Evolutionary conservation across 2,329 filamentous ascomycete genomes (phyloP).

Genomic region (Xylariales sp.): DNA sequence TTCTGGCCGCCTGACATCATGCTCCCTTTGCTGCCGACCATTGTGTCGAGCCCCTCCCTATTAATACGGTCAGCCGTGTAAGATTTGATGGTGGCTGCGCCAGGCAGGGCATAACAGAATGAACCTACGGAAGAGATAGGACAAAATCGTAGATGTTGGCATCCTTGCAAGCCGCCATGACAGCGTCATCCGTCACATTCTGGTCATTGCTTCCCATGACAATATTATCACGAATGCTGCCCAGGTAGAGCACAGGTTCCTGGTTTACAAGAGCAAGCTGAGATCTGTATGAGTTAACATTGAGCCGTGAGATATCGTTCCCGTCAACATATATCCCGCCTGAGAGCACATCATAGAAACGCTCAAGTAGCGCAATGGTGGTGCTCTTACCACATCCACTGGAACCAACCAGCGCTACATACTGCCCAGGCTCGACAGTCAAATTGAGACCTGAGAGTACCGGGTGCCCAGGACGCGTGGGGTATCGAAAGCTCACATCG

Average conservation of each 20-base stretch:
- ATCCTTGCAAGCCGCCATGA: conserved; percentile 46
- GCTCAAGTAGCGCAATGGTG: conserved; percentile 56
- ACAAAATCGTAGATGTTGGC: conserved; percentile 68
- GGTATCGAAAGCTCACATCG: conserved; percentile 52
- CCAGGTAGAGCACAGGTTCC: conserved; percentile 65
- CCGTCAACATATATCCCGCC: conserved; percentile 61
- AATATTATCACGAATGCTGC: conserved; percentile 56
- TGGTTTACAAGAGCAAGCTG: conserved; percentile 66
- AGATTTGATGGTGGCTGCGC: not conserved
- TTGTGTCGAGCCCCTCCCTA: conserved; percentile 1
- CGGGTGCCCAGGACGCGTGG: conserved; percentile 37
- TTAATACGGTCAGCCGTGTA: no score
- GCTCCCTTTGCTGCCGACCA: not conserved
- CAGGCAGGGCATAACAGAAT: not conserved
- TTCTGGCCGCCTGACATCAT: conserved; percentile 3
- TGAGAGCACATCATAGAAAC: conserved; percentile 61
- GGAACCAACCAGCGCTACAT: conserved; percentile 61
- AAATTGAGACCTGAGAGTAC: conserved; percentile 52
- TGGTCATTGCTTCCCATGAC: conserved; percentile 53
- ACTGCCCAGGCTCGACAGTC: conserved; percentile 59
- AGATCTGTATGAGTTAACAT: conserved; percentile 55
- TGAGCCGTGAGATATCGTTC: conserved; percentile 49
- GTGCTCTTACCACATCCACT: conserved; percentile 67
- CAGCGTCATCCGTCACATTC: conserved; percentile 42
- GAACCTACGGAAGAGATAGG: conserved; percentile 11